Evolutionary conservation across 345 rosid species (phyloP), one percentile per base, ranked within the genome.

Genomic region (Salix suchowensis): DNA sequence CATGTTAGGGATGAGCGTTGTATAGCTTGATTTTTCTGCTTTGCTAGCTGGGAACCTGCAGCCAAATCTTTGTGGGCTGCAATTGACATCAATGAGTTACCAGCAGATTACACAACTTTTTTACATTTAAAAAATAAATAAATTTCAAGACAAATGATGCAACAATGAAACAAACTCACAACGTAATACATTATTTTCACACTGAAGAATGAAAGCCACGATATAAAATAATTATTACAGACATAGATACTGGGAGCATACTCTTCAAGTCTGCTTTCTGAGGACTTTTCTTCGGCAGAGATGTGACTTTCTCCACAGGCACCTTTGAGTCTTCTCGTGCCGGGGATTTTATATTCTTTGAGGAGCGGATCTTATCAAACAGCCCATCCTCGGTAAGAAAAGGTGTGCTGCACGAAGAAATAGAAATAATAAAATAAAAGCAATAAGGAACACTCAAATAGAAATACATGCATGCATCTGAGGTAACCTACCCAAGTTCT

Each of bases 311-410:
- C 62, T 75, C 86, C 50, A 75, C 85, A 67, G 87, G 70, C 75
- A 79, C 83, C 74, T 78, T 85, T 76, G 86, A 71, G 72, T 73
- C 82, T 42, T 82, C 90, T 70, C 73, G 80, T 24, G 62, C 76
- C 67, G 84, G 74, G 61, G 81, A 80, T 80, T 89, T 89, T 74
- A 78, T 78, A 62, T 70, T 78, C 81, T 87, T 88, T 68, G 99
- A 93, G 26, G 91, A 84, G 71, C 89, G 92, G 79, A 96, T 84
- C 88, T 87, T 77, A 86, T 93, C 94, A 85, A 96, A 93, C 72
- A 96, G 79, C 77, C 91, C 97, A 88, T 96, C 97, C 89, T 96
- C 99, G 0, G 94, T 87, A 68, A 93, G 92, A 82, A 96, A 91
- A 23, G 85, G 70, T 73, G 94, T 93, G 58, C 98, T 96, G 77